phyloP scores from a whole-genome alignment of 1,284 basidiomycete genomes.

The Sporisorium iseilematis-ciliati region DNA sequence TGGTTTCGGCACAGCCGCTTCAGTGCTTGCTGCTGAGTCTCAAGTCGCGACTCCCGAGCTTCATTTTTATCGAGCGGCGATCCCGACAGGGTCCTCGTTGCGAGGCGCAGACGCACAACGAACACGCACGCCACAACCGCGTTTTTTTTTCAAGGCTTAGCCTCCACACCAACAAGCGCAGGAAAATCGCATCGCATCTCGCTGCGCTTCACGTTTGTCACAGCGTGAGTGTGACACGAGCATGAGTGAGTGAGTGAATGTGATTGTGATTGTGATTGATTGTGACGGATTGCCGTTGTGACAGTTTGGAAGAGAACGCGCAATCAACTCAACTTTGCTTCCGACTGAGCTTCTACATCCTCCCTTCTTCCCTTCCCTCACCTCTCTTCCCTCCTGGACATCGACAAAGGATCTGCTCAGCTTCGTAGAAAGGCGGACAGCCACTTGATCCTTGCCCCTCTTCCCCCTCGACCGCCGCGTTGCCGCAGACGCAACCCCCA shows the following conservation, averaged over 20 bases:
- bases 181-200: constrained; percentile 1
- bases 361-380: neutral
- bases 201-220: neutral
- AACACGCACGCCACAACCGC: no score
- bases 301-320: constrained; percentile 3
- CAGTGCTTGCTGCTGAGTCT: no score
- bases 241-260: neutral
- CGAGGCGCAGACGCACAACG: no score
- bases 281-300: constrained; percentile 1
- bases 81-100: constrained; percentile 7
- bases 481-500: neutral
- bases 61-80: neutral
- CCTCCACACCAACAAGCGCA: constrained; percentile 17
- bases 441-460: neutral
- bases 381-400: neutral
- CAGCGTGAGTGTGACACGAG: no score
- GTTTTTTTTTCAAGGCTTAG: neutral
- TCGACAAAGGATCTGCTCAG: neutral
- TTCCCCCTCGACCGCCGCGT: neutral
- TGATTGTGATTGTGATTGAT: neutral
- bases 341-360: constrained; percentile 1
- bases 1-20: constrained; percentile 2
- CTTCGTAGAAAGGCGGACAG: neutral
- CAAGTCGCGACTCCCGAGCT: constrained; percentile 13
- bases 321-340: neutral